A percentile compares a stretch with the other conserved stretches of the same genome.
phyloP scores from a whole-genome alignment of 225 moss, liverwort and hornwort species.

The Polytrichum formosum region DNA sequence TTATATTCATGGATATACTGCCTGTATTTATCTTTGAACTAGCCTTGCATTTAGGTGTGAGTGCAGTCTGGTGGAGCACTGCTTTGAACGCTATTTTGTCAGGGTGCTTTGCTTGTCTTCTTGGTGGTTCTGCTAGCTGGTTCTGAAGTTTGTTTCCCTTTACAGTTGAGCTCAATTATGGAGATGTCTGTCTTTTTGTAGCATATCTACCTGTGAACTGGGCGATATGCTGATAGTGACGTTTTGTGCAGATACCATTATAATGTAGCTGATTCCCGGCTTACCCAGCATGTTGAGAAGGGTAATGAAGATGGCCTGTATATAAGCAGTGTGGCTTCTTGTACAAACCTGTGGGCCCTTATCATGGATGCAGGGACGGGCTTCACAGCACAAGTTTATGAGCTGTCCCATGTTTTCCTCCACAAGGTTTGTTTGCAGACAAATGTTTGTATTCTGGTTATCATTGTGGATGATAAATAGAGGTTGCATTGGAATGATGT shows the following conservation, averaged over 20 bases:
- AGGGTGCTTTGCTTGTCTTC: too few relatives aligned
- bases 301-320: conserved; percentile 74
- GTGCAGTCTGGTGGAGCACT: too few relatives aligned
- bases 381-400: conserved; percentile 62
- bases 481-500: too few relatives aligned
- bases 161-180: neutral
- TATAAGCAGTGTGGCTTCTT: conserved; percentile 71
- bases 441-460: too few relatives aligned
- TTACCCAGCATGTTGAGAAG: conserved; percentile 68
- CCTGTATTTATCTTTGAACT: too few relatives aligned
- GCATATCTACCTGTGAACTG: too few relatives aligned
- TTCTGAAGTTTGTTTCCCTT: too few relatives aligned
- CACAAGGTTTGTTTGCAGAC: conserved; percentile 35
- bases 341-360: conserved; percentile 75
- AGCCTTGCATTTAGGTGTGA: too few relatives aligned
- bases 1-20: too few relatives aligned
- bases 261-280: conserved; percentile 60
- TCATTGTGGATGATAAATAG: too few relatives aligned
- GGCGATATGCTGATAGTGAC: neutral
- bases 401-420: conserved; percentile 63
- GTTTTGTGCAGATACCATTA: conserved; percentile 48
- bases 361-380: conserved; percentile 71
- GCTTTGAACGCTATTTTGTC: too few relatives aligned
- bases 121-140: too few relatives aligned
- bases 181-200: neutral